Evolutionary conservation across 2,329 filamentous ascomycete species (phyloP), one percentile per base, ranked within the genome.

Genomic region (Hirsutella thompsonii): DNA sequence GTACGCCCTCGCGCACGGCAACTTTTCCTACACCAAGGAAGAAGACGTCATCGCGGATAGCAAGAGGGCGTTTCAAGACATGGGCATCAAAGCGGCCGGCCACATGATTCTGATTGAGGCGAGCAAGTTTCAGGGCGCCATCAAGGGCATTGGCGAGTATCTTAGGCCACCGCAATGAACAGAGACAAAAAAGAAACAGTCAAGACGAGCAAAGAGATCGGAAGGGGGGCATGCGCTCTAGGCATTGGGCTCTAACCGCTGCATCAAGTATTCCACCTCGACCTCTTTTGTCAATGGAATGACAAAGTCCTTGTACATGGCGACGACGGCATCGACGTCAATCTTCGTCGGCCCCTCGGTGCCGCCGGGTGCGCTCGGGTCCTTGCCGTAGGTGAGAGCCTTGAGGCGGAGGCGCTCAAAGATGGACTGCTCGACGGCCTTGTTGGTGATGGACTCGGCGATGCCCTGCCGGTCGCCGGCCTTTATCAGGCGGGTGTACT

Each of bases 251-350:
- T 77, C 76, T 41, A 98, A 67, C 47, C 92, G 76, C 63, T 96
- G 87, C 86, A 98, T 94, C 51, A 98, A 69, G 60, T 98, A 98
- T 53, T 98, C 92, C 9, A 98, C 88, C 69, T 98, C 92, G 33
- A 98, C 90, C 48, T 88, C 83, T 63, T 98, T 98, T n/a, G 92
- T 98, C 59, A 96, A 64, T 1, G 92, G 92, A 52, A 98, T 98
- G 45, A 98, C 89, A 63, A 84, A 85, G 59, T 94, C 76, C 72
- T 79, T 78, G 66, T 94, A 94, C 82, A 94, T 90, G 47, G 74
- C 71, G 39, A 94, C 86, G 20, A 94, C 87, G 1, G 89, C 89
- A 45, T 96, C 87, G 2, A 84, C 85, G 56, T 96, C 80, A 55
- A 98, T 93, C 72, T 96, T 96, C 48, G 68, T 70, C 42, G 70